phyloP scores from a whole-genome alignment of 139 green algal genomes.

The Penium margaritaceum region DNA sequence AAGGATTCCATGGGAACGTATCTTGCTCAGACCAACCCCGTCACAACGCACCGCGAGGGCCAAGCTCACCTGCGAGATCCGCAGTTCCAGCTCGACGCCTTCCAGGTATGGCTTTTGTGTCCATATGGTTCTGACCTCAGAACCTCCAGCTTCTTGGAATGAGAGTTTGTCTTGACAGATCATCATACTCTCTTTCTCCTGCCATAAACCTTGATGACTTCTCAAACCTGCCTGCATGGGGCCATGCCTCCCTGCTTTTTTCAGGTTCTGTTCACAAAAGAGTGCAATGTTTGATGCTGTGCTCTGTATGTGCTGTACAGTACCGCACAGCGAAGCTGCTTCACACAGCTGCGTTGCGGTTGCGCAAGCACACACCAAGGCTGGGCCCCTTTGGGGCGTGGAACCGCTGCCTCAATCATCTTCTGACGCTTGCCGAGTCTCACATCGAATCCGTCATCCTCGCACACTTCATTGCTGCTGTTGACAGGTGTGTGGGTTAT shows the following conservation, averaged over 20 bases:
- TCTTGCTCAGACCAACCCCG: conserved; percentile 40
- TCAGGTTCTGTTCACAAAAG: too few species aligned
- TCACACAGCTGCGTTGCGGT: conserved; percentile 39
- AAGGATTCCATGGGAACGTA: conserved; percentile 35
- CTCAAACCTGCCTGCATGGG: too few species aligned
- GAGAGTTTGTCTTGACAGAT: too few species aligned
- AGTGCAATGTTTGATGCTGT: too few species aligned
- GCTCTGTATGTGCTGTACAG: conserved; percentile 14
- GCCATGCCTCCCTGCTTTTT: too few species aligned
- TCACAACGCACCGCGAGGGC: conserved; percentile 37
- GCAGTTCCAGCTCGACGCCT: conserved; percentile 41
- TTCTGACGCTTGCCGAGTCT: conserved; percentile 35
- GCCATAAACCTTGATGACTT: too few species aligned
- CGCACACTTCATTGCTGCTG: conserved; percentile 32
- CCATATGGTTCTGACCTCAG: too few species aligned
- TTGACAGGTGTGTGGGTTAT: conserved; percentile 32
- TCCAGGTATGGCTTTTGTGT: conserved; percentile 17
- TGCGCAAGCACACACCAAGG: conserved; percentile 35
- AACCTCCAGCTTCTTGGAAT: too few species aligned
- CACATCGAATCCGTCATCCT: conserved; percentile 45
- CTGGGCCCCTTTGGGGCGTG: conserved; percentile 38
- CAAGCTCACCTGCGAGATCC: conserved; percentile 36
- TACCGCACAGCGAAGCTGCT: conserved; percentile 46
- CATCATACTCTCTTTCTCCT: too few species aligned
- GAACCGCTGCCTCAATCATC: conserved; percentile 47